These are phyloP conservation scores for Stephanodiscus minutulus DNA, from an alignment of 108 stramenopile species.

Conservation along the genomic window DNA sequence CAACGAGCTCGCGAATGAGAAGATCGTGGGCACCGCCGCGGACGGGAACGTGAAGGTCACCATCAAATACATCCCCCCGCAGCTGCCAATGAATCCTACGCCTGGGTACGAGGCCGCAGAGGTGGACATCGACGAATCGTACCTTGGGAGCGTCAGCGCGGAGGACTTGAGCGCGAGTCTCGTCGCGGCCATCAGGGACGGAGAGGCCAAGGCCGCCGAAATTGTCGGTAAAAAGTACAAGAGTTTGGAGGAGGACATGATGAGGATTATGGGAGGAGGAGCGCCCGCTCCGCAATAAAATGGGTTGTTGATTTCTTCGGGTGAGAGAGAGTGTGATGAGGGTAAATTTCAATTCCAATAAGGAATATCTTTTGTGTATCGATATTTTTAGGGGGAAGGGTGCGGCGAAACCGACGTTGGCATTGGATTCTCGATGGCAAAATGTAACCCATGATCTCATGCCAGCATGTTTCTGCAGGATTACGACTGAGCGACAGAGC, in stretches of 20 bases:
- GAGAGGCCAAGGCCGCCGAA: constrained; percentile 61
- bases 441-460: neutral
- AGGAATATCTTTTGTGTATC: neutral
- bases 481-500: neutral
- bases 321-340: neutral
- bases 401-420: neutral
- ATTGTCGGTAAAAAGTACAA: constrained; percentile 71
- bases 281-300: constrained; percentile 15
- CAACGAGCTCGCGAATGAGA: constrained; percentile 61
- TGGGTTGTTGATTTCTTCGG: neutral
- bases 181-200: constrained; percentile 68
- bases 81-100: constrained; percentile 82
- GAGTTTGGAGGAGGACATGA: constrained; percentile 67
- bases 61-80: constrained; percentile 71
- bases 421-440: constrained; percentile 1
- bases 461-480: neutral
- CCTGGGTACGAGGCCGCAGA: constrained; percentile 71
- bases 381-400: neutral
- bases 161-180: constrained; percentile 67
- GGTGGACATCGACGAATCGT: constrained; percentile 81
- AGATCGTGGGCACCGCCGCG: constrained; percentile 57
- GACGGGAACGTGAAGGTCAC: constrained; percentile 73
- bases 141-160: constrained; percentile 57
- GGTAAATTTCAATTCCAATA: too few relatives aligned
- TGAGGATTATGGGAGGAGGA: constrained; percentile 46